These are phyloP conservation scores for Globisporangium camurandrum DNA, from an alignment of 352 stramenopile genomes.

Conservation along the genomic window DNA sequence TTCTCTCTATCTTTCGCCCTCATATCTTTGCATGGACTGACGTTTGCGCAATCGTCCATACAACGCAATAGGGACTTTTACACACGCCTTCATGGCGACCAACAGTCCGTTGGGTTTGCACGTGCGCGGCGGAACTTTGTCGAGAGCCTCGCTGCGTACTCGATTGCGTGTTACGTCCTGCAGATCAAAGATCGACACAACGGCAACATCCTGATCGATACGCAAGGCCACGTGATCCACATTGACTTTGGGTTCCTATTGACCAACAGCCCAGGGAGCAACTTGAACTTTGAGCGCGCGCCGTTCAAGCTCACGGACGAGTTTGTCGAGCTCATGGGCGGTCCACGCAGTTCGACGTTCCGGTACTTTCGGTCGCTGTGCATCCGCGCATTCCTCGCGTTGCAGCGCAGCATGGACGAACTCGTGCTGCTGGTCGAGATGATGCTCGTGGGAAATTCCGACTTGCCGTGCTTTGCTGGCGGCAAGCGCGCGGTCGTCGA, in stretches of 20 bases:
- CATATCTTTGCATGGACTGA: constrained; percentile 2
- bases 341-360: constrained; percentile 88
- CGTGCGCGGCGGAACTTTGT: constrained; percentile 86
- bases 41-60: constrained; percentile 26
- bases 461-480: constrained; percentile 83
- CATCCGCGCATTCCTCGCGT: constrained; percentile 91
- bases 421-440: constrained; percentile 96
- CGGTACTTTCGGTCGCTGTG: constrained; percentile 94
- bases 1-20: constrained; percentile 2
- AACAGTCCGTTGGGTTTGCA: constrained; percentile 64
- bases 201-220: constrained; percentile 97
- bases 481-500: constrained; percentile 72
- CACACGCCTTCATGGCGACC: constrained; percentile 83
- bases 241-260: constrained; percentile 99
- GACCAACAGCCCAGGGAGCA: constrained; percentile 91
- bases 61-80: constrained; percentile 92
- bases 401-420: constrained; percentile 92
- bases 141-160: constrained; percentile 94
- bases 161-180: constrained; percentile 97
- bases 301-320: constrained; percentile 97
- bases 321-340: constrained; percentile 94
- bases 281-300: constrained; percentile 94
- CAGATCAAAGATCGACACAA: constrained; percentile 96
- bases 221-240: constrained; percentile 94
- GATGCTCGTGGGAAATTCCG: constrained; percentile 87